These are phyloP conservation scores for Russula dissimulans DNA, from an alignment of 768 basidiomycete species.

Conservation along the genomic window DNA sequence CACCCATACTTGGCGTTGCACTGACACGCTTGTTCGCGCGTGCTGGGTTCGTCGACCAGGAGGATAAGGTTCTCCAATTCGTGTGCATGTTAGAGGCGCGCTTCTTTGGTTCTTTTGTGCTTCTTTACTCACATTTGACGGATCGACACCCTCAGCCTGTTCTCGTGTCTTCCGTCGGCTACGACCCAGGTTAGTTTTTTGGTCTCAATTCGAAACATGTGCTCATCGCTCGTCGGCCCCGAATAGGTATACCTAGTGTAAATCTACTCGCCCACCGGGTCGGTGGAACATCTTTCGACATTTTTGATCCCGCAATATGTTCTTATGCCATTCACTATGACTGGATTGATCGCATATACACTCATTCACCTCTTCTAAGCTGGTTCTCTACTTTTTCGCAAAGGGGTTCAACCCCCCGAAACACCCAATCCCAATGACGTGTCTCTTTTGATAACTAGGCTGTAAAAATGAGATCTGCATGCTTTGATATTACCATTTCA, in stretches of 20 bases:
- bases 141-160: constrained; percentile 37
- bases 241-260: constrained; percentile 53
- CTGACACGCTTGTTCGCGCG: constrained; percentile 40
- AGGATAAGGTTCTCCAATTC: constrained; percentile 55
- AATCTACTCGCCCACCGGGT: constrained; percentile 56
- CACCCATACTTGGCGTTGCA: constrained; percentile 52
- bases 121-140: constrained; percentile 41
- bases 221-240: neutral
- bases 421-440: too few species aligned
- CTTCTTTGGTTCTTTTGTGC: constrained; percentile 35
- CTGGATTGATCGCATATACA: constrained; percentile 14
- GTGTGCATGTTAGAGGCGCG: constrained; percentile 51
- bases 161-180: constrained; percentile 15
- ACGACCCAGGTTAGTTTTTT: constrained; percentile 11
- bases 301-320: constrained; percentile 48
- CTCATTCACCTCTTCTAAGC: constrained; percentile 15
- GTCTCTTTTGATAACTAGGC: too few species aligned
- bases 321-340: constrained; percentile 18
- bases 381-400: neutral
- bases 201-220: neutral
- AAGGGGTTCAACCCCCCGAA: too few species aligned
- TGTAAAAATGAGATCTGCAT: too few species aligned
- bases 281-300: constrained; percentile 48
- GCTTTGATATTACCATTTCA: too few species aligned
- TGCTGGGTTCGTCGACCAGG: constrained; percentile 36